A percentile compares a stretch with the other conserved stretches of the same genome.
Evolutionary conservation across 2,329 filamentous ascomycete genomes (phyloP).

Genomic region (Bipolaris victoriae): DNA sequence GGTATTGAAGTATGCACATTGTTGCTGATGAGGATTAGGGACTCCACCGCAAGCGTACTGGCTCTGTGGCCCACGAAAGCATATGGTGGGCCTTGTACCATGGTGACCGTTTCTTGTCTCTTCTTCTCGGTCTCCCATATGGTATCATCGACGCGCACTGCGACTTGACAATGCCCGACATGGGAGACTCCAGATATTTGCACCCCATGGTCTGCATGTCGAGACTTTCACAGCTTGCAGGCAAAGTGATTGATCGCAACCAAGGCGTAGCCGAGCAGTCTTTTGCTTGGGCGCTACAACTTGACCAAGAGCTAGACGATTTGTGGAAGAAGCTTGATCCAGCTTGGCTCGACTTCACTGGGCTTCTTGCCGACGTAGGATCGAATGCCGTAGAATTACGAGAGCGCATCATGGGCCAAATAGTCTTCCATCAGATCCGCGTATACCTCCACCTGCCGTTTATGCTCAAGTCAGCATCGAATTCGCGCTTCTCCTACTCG

Average conservation of each 20-base stretch:
- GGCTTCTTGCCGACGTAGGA: conserved; percentile 35
- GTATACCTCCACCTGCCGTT: conserved; percentile 56
- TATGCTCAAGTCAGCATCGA: conserved; percentile 49
- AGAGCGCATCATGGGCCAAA: conserved; percentile 51
- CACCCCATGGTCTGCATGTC: conserved; percentile 43
- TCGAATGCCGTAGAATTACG: conserved; percentile 45
- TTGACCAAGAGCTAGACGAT: conserved; percentile 53
- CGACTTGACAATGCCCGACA: conserved; percentile 40
- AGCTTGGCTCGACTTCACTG: conserved; percentile 48
- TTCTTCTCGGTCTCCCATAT: conserved; percentile 62
- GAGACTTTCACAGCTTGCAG: conserved; percentile 49
- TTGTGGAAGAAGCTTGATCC: conserved; percentile 47
- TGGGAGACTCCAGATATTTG: conserved; percentile 33
- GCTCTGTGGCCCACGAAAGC: conserved; percentile 43
- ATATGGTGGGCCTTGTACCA: conserved; percentile 52
- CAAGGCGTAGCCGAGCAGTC: conserved; percentile 46
- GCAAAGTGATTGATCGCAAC: conserved; percentile 53
- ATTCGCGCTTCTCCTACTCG: conserved; percentile 49
- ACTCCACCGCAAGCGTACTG: conserved; percentile 47
- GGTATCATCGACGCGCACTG: conserved; percentile 50
- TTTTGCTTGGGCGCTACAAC: conserved; percentile 48
- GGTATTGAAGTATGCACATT: not conserved
- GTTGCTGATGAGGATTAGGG: conserved; percentile 38
- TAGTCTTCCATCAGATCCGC: conserved; percentile 54
- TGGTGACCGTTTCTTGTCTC: conserved; percentile 58